Conservation (phyloP, 2,329 filamentous ascomycete species). For the Paraphoma chrysanthemicola region DNA sequence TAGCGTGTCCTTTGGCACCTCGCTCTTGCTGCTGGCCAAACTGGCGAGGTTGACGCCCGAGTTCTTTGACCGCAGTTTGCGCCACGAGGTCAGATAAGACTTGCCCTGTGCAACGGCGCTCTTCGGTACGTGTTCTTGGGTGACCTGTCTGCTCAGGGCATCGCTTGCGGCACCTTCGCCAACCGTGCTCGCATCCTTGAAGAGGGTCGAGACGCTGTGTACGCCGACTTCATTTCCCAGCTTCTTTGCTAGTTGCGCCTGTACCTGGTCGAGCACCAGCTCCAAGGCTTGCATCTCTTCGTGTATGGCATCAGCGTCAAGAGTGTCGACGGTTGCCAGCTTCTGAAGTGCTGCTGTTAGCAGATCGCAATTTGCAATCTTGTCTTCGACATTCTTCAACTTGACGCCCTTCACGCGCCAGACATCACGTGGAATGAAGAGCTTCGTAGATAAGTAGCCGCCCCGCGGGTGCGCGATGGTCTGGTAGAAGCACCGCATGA, state of each 20-base stretch:
- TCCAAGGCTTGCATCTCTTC: conserved; percentile 95
- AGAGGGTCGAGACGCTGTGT: conserved; percentile 73
- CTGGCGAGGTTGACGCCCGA: conserved; percentile 63
- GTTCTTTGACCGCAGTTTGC: conserved; percentile 87
- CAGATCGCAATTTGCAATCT: conserved; percentile 88
- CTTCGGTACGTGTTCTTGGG: conserved; percentile 41
- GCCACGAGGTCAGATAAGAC: conserved; percentile 83
- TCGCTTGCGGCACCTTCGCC: conserved; percentile 37
- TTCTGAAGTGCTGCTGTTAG: conserved; percentile 88
- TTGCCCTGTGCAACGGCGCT: conserved; percentile 61
- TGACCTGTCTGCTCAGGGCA: conserved; percentile 33
- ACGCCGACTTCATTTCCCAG: conserved; percentile 93
- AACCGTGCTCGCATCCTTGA: conserved; percentile 68
- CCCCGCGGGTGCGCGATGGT: conserved; percentile 90
- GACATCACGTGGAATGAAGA: conserved; percentile 91
- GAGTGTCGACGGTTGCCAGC: conserved; percentile 82
- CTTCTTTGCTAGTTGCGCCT: conserved; percentile 77
- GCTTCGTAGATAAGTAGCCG: conserved; percentile 87
- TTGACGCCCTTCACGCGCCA: conserved; percentile 96
- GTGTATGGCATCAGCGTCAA: conserved; percentile 87
- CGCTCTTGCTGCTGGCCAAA: conserved; percentile 49
- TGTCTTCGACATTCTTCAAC: conserved; percentile 89
- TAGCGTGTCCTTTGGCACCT: conserved; percentile 63
- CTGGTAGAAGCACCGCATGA: conserved; percentile 94
- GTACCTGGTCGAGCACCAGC: conserved; percentile 83